Conservation (phyloP, 2,329 filamentous ascomycete genomes). For the Fusarium odoratissimum region DNA sequence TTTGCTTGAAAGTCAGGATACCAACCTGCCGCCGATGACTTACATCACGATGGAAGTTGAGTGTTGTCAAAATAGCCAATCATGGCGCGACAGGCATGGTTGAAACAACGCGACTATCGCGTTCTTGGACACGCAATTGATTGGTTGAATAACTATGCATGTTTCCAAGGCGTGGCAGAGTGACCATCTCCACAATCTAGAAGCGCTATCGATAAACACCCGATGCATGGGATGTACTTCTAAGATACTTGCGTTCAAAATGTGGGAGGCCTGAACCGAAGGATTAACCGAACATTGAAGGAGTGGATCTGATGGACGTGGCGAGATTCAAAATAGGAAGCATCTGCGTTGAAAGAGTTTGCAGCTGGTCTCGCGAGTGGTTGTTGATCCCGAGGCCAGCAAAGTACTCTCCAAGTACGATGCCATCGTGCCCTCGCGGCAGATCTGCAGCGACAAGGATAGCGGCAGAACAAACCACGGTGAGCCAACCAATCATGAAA, state of each 20-base stretch:
- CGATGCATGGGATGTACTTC: conserved; percentile 20
- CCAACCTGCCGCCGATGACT: background rate
- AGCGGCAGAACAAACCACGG: conserved; percentile 11
- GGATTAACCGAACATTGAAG: conserved; percentile 6
- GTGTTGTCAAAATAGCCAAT: conserved; percentile 18
- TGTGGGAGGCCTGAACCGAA: conserved; percentile 27
- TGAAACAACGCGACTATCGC: conserved; percentile 43
- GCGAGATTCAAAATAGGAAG: background rate
- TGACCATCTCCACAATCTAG: conserved; percentile 22
- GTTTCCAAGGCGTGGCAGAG: conserved; percentile 26
- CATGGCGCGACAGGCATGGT: conserved; percentile 25
- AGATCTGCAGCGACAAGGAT: conserved; percentile 27
- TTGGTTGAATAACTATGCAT: conserved; percentile 40
- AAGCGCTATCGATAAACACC: conserved; percentile 48
- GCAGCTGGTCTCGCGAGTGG: conserved; percentile 40
- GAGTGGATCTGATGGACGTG: background rate
- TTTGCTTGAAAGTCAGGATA: background rate
- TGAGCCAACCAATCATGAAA: conserved; percentile 30
- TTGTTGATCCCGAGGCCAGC: conserved; percentile 22
- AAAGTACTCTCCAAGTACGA: conserved; percentile 39
- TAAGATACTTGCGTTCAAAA: conserved; percentile 10
- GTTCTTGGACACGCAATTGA: conserved; percentile 36
- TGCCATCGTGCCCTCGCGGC: conserved; percentile 21
- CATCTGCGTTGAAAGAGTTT: conserved; percentile 24
- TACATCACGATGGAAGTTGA: conserved; percentile 13